Conservation (phyloP, 2,329 filamentous ascomycete species). For the Fusarium sp. region DNA sequence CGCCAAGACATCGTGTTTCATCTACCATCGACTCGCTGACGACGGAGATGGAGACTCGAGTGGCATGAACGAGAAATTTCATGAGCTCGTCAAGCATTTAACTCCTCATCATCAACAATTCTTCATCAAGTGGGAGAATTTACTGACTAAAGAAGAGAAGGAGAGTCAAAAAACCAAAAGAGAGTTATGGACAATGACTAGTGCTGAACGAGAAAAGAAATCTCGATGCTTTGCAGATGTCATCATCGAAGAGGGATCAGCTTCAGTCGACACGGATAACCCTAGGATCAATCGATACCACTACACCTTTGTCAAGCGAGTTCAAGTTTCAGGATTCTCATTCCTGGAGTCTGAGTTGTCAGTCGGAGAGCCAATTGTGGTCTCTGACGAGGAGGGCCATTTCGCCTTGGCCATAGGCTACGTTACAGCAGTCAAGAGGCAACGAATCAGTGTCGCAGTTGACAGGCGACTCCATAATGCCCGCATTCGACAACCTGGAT, state of each 20-base stretch:
- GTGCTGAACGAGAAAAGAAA: conserved; percentile 84
- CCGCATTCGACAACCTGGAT: conserved; percentile 77
- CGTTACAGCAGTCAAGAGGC: conserved; percentile 78
- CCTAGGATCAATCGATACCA: conserved; percentile 91
- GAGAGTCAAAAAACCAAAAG: conserved; percentile 86
- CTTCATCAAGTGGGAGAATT: conserved; percentile 92
- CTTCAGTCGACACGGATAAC: conserved; percentile 72
- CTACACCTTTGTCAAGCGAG: conserved; percentile 84
- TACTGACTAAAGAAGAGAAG: conserved; percentile 94
- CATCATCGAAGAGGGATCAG: conserved; percentile 80
- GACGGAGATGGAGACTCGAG: conserved; percentile 83
- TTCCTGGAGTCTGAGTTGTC: conserved; percentile 91
- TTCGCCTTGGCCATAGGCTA: conserved; percentile 95
- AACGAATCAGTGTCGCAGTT: conserved; percentile 85
- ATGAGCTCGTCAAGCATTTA: conserved; percentile 82
- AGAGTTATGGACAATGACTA: conserved; percentile 97
- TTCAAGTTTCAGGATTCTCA: conserved; percentile 70
- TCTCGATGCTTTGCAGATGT: conserved; percentile 92
- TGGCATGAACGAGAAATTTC: conserved; percentile 82
- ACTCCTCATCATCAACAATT: conserved; percentile 79
- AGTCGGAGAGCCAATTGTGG: conserved; percentile 90
- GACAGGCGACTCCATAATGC: conserved; percentile 91
- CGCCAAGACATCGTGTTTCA: conserved; percentile 88
- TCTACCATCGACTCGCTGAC: conserved; percentile 92
- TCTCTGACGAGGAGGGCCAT: conserved; percentile 94